A percentile compares a stretch with the other conserved stretches of the same genome.
phyloP scores from a whole-genome alignment of 2,329 filamentous ascomycete genomes.

The Ceratocystis ficicola region DNA sequence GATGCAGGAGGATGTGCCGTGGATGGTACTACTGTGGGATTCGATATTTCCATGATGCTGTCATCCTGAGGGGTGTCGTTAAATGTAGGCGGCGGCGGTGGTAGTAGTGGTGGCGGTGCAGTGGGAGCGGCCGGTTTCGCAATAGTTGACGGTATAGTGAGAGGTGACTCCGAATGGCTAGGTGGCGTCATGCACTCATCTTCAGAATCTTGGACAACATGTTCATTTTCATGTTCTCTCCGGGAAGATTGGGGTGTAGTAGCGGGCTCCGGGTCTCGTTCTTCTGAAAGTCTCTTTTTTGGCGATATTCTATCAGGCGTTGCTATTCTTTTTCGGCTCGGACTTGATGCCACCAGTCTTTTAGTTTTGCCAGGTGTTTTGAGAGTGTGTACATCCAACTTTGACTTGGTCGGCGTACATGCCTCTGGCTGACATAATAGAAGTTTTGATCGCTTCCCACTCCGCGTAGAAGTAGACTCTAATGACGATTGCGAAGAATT shows the following conservation, averaged over 20 bases:
- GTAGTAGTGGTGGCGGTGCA: constrained; percentile 6
- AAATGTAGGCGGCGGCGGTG: constrained; percentile 6
- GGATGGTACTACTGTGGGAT: background rate
- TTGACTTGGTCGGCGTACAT: constrained; percentile 23
- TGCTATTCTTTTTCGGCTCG: constrained; percentile 20
- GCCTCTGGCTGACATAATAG: constrained; percentile 21
- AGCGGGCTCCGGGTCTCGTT: background rate
- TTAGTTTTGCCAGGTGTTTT: background rate
- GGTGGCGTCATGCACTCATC: constrained; percentile 40
- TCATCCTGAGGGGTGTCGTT: constrained; percentile 4
- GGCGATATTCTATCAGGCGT: constrained; percentile 18
- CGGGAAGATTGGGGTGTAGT: constrained; percentile 12
- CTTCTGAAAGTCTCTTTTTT: constrained; percentile 18
- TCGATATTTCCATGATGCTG: constrained; percentile 2
- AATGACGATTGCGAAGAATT: constrained; percentile 11
- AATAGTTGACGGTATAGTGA: constrained; percentile 1
- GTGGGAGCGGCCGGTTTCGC: background rate
- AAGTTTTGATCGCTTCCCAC: constrained; percentile 17
- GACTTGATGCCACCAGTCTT: constrained; percentile 13
- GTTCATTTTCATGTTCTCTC: constrained; percentile 27
- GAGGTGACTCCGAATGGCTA: constrained; percentile 23
- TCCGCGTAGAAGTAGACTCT: constrained; percentile 10
- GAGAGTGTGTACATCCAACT: constrained; percentile 17
- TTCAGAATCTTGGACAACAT: constrained; percentile 45
- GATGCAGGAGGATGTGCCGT: constrained; percentile 11